Base-by-base conservation (phyloP, 495 filamentous ascomycete genomes). In the Penicillium herquei region DNA sequence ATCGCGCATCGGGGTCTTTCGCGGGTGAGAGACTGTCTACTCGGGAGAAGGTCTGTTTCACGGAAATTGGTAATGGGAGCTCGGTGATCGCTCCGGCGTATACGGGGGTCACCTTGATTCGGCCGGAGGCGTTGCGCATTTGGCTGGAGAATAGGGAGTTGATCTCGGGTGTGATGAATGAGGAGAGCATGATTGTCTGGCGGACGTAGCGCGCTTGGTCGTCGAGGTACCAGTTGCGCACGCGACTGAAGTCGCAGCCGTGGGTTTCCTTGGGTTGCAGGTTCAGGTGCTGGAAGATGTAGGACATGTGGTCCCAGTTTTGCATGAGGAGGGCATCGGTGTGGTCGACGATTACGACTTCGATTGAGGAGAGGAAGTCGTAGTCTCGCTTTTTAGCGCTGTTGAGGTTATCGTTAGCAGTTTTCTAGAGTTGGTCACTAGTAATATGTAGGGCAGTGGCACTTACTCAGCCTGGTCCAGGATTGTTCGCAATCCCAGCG, bases 261-360 rank as follows among this genome's bases (percentile, higher is more conserved):
- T 98, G 94, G 3, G 90, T 83, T 63, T 96, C 90, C 52, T 84
- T 87, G 14, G 93, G 94, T 61, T 94, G 91, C 41, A 87, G 78
- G 70, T 98, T 98, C 44, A 98, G 84, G 70, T 97, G 91, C 56
- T 91, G 84, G 66, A 97, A 89, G 60, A 96, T 85, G 67, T 85
- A 89, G 61, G 91, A 88, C 50, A 96, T 82, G 72, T 98, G 92
- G 62, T 96, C 92, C 94, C 95, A 98, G 71, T 96, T 96, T 66
- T 98, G 94, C 92, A 96, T 97, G 14, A 92, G 81, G 13, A 98
- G 78, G 1, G 92, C 91, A 68, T 98, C 95, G 39, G 91, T 89
- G 67, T 96, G 91, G 70, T 98, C 94, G 44, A 95, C 78, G 37
- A 98, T 78, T 21, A 91, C 85, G 9, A 98, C 67, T 70, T 98